A percentile compares a stretch with the other conserved stretches of the same genome.
These are phyloP conservation scores for Neopestalotiopsis sp. DNA, from an alignment of 2,329 filamentous ascomycete species.

Conservation along the genomic window DNA sequence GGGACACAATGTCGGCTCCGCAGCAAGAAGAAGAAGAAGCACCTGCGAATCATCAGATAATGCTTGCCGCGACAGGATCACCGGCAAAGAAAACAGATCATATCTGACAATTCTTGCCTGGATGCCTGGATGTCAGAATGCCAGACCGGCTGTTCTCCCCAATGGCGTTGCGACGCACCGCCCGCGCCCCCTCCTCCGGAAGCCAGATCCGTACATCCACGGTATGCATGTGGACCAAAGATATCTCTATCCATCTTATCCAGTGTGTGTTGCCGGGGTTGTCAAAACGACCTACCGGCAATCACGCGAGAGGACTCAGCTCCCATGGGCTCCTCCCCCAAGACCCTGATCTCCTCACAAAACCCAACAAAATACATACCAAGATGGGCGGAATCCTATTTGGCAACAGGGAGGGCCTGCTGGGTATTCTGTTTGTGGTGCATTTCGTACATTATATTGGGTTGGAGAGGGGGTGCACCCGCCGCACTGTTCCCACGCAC, in stretches of 20 bases:
- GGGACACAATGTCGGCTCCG: neutral
- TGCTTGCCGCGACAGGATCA: neutral
- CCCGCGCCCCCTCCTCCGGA: constrained; percentile 9
- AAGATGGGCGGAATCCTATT: neutral
- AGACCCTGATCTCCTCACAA: neutral
- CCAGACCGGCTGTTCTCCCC: neutral
- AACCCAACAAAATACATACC: neutral
- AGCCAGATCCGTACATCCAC: constrained; percentile 10
- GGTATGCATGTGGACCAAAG: constrained; percentile 5
- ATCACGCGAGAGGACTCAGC: constrained; percentile 3
- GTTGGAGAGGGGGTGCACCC: neutral
- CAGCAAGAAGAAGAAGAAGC: neutral
- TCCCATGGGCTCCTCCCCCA: neutral
- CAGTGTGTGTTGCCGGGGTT: neutral
- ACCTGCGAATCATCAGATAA: neutral
- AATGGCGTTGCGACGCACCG: constrained; percentile 2
- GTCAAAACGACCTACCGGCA: neutral
- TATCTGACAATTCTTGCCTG: neutral
- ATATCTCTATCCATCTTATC: neutral
- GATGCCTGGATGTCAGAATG: neutral
- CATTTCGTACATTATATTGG: neutral
- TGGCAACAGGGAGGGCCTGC: neutral
- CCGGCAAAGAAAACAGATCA: neutral
- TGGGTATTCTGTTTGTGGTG: too few relatives aligned
- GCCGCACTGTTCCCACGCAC: neutral